phyloP scores from a whole-genome alignment of 106 monocot genomes.

The Acanthochlamys bracteata region DNA sequence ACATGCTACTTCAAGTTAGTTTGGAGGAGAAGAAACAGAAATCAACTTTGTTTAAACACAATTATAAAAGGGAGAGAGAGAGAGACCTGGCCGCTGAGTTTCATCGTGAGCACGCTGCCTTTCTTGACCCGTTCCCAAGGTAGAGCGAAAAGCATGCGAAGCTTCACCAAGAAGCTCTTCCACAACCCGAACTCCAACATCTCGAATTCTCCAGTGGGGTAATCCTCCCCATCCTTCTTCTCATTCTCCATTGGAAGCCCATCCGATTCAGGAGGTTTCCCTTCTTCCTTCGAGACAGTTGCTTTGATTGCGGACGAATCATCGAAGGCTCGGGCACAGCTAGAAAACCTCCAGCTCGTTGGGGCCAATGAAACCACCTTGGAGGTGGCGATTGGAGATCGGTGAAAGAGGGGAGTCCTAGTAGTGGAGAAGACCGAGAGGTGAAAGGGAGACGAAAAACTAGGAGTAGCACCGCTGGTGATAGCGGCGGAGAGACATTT shows the following conservation, averaged over 20 bases:
- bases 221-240: slow-evolving; percentile 16
- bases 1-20: too few species aligned
- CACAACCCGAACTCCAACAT: slow-evolving; percentile 61
- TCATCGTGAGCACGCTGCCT: slow-evolving; percentile 86
- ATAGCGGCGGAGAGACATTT: too few species aligned
- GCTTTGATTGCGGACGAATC: not conserved
- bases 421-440: not conserved
- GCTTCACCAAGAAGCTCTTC: slow-evolving; percentile 51
- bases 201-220: slow-evolving; percentile 66
- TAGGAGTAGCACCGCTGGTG: too few species aligned
- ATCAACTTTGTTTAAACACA: not conserved
- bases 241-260: too few species aligned
- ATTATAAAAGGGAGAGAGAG: too few species aligned
- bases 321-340: not conserved
- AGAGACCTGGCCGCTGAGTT: slow-evolving; percentile 71
- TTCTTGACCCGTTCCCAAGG: slow-evolving; percentile 92
- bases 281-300: not conserved
- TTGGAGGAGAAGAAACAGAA: not conserved
- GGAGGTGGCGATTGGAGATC: not conserved
- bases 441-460: too few species aligned
- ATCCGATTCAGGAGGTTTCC: not conserved
- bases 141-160: slow-evolving; percentile 68
- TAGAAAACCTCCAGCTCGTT: too few species aligned
- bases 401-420: not conserved
- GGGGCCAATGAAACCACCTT: too few species aligned